Conservation (phyloP, 2,329 filamentous ascomycete species). For the Fusarium napiforme region DNA sequence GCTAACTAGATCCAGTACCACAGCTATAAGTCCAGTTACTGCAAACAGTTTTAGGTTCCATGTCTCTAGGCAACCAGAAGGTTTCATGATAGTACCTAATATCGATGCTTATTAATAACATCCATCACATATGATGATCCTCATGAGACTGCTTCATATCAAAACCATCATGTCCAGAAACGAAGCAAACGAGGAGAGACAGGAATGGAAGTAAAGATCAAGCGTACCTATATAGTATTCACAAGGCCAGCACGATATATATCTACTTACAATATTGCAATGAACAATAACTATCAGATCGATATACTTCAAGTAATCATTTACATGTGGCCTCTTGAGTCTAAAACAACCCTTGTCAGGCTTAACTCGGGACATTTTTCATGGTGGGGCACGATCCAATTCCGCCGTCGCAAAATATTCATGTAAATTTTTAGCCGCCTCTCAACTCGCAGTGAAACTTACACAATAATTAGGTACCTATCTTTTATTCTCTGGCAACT, state of each 20-base stretch:
- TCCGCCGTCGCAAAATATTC: constrained; percentile 29
- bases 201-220: not conserved
- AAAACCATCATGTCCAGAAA: not conserved
- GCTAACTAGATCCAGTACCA: not conserved
- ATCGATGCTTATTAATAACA: not conserved
- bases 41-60: not conserved
- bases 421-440: constrained; percentile 36
- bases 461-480: not conserved
- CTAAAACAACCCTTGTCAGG: constrained; percentile 17
- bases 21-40: not conserved
- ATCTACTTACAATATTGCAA: not conserved
- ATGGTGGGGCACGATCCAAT: constrained; percentile 37
- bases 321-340: not conserved
- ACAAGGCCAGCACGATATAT: not conserved
- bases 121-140: not conserved
- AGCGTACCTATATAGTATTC: not conserved
- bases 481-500: not conserved
- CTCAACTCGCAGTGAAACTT: not conserved
- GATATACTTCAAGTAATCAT: not conserved
- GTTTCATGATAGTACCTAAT: not conserved
- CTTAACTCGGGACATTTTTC: constrained; percentile 23
- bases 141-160: not conserved
- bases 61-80: not conserved
- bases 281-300: not conserved
- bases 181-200: not conserved